A percentile compares a stretch with the other conserved stretches of the same genome.
These are phyloP conservation scores for Sphaceloma murrayae DNA, from an alignment of 2,329 filamentous ascomycete species.

Conservation along the genomic window DNA sequence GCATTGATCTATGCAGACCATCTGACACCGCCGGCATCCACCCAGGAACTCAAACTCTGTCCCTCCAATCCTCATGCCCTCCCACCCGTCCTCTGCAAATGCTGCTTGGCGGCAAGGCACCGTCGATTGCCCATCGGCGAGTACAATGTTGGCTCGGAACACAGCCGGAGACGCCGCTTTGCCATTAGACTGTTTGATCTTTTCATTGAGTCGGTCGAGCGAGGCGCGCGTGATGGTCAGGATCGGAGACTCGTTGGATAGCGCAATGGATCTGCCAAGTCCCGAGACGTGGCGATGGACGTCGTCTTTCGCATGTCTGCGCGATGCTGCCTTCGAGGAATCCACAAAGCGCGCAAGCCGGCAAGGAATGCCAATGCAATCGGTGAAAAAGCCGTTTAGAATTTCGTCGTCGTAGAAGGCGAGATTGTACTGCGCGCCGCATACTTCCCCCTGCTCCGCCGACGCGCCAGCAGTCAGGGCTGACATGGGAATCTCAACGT, in stretches of 20 bases:
- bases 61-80: constrained; percentile 52
- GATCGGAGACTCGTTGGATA: constrained; percentile 92
- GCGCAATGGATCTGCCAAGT: constrained; percentile 51
- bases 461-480: not conserved
- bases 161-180: constrained; percentile 59
- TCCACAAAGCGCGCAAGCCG: constrained; percentile 74
- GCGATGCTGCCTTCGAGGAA: constrained; percentile 45
- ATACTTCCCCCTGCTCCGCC: constrained; percentile 40
- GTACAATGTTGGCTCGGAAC: constrained; percentile 81
- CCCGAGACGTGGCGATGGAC: constrained; percentile 39
- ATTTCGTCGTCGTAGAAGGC: constrained; percentile 20
- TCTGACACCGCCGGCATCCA: constrained; percentile 80
- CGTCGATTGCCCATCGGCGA: constrained; percentile 44
- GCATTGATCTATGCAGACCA: constrained; percentile 87
- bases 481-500: constrained; percentile 1
- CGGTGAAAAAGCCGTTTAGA: constrained; percentile 69
- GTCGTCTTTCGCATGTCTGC: constrained; percentile 62
- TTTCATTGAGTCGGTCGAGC: constrained; percentile 64
- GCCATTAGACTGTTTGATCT: constrained; percentile 55
- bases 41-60: constrained; percentile 61
- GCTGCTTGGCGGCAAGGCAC: constrained; percentile 43
- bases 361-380: constrained; percentile 66
- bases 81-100: constrained; percentile 78
- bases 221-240: constrained; percentile 73
- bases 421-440: constrained; percentile 42